A percentile compares a stretch with the other conserved stretches of the same genome.
These are phyloP conservation scores for Odonthalia washingtoniensis DNA, from an alignment of 31 red algal genomes.

Conservation along the genomic window DNA sequence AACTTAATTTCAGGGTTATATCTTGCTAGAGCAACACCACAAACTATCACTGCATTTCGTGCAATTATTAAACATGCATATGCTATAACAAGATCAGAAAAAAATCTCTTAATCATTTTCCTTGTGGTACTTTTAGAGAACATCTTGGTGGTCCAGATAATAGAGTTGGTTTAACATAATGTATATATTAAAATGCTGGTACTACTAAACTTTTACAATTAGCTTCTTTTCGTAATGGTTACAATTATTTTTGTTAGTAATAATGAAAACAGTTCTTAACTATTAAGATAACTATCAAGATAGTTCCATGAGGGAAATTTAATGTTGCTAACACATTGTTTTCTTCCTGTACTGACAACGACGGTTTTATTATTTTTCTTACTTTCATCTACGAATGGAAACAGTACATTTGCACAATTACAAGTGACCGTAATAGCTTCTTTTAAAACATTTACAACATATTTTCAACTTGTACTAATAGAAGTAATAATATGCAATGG, in stretches of 20 bases:
- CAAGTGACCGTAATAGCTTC: too few relatives aligned
- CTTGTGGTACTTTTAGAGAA: slow-evolving; percentile 86
- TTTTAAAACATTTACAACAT: too few relatives aligned
- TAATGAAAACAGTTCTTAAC: too few relatives aligned
- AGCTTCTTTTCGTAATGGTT: slow-evolving; percentile 69
- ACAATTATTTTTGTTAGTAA: slow-evolving; percentile 17
- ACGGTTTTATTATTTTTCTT: too few relatives aligned
- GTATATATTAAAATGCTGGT: slow-evolving; percentile 40
- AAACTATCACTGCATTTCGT: slow-evolving; percentile 58
- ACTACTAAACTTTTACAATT: slow-evolving; percentile 38
- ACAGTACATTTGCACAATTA: too few relatives aligned
- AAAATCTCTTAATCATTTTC: slow-evolving; percentile 83
- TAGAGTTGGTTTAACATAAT: slow-evolving; percentile 44
- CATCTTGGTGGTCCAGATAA: slow-evolving; percentile 59
- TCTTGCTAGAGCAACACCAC: slow-evolving; percentile 54
- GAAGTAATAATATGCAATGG: too few relatives aligned
- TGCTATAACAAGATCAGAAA: slow-evolving; percentile 76
- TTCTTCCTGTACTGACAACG: too few relatives aligned
- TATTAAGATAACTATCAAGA: too few relatives aligned
- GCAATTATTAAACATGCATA: slow-evolving; percentile 69
- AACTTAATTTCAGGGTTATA: slow-evolving; percentile 91
- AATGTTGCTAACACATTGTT: too few relatives aligned
- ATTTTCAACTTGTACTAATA: too few relatives aligned
- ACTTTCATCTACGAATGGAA: too few relatives aligned
- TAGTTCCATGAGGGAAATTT: too few relatives aligned